These are phyloP conservation scores for Cystofilobasidium macerans DNA, from an alignment of 768 basidiomycete species.

Conservation along the genomic window DNA sequence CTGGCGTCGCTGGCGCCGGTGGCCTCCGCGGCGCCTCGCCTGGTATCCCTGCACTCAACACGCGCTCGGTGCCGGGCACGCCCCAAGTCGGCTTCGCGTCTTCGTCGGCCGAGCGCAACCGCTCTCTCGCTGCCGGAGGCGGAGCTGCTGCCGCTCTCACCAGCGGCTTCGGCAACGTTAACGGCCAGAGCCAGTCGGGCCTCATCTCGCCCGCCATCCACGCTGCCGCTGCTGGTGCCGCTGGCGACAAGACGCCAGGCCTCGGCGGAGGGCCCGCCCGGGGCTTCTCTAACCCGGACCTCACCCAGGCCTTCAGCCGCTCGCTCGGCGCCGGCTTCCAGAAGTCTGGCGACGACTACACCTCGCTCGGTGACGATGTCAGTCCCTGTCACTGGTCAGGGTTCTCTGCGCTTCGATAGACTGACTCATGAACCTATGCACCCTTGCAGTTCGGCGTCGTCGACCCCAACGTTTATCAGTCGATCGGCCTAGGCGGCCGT, in stretches of 20 bases:
- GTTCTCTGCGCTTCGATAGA: neutral
- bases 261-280: constrained; percentile 32
- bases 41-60: constrained; percentile 33
- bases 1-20: constrained; percentile 23
- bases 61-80: constrained; percentile 39
- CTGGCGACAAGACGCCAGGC: constrained; percentile 26
- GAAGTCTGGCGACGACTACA: constrained; percentile 31
- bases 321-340: constrained; percentile 28
- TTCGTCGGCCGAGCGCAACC: neutral
- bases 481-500: constrained; percentile 22
- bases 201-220: constrained; percentile 26
- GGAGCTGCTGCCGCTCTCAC: too few relatives aligned
- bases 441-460: constrained; percentile 23
- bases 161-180: constrained; percentile 10
- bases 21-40: constrained; percentile 11
- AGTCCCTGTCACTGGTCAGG: constrained; percentile 25
- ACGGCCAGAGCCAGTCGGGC: constrained; percentile 28
- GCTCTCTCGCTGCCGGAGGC: constrained; percentile 6
- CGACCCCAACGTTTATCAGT: constrained; percentile 27
- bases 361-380: constrained; percentile 32
- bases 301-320: constrained; percentile 35
- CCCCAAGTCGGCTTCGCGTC: constrained; percentile 32
- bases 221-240: too few relatives aligned
- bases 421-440: neutral
- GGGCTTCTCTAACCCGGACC: constrained; percentile 39